Conservation (phyloP, 805 yeast genomes). For the Wickerhamia fluorescens region DNA sequence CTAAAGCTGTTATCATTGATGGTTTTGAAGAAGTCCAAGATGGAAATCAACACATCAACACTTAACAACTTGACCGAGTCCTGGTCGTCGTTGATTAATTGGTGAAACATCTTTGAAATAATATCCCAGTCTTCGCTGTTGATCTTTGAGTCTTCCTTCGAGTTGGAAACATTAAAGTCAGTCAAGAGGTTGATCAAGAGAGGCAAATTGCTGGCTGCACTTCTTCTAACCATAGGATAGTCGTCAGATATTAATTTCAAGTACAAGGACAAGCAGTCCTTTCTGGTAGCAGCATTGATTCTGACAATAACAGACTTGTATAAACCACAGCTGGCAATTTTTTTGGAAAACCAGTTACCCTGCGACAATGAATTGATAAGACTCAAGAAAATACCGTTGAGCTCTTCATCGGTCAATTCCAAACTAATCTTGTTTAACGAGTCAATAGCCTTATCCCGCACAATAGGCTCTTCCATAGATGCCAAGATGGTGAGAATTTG, state of each 20-base stretch:
- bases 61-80: slow-evolving; percentile 90
- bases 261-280: slow-evolving; percentile 59
- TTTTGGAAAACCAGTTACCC: slow-evolving; percentile 91
- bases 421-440: slow-evolving; percentile 68
- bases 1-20: slow-evolving; percentile 53
- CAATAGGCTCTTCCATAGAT: slow-evolving; percentile 92
- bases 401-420: slow-evolving; percentile 56
- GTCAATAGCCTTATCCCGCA: slow-evolving; percentile 88
- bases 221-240: slow-evolving; percentile 95
- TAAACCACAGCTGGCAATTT: slow-evolving; percentile 87
- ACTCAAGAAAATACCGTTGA: slow-evolving; percentile 62
- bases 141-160: slow-evolving; percentile 27
- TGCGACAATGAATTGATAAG: slow-evolving; percentile 70
- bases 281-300: slow-evolving; percentile 49
- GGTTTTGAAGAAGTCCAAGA: slow-evolving; percentile 59
- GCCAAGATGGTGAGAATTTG: slow-evolving; percentile 76
- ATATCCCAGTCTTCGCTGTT: slow-evolving; percentile 67
- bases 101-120: slow-evolving; percentile 75
- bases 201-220: slow-evolving; percentile 85
- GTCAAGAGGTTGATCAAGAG: slow-evolving; percentile 52
- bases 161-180: slow-evolving; percentile 36
- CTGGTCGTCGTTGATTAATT: slow-evolving; percentile 76
- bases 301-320: slow-evolving; percentile 62
- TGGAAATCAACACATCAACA: slow-evolving; percentile 80
- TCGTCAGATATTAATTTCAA: slow-evolving; percentile 77